Evolutionary conservation across 352 stramenopile species (phyloP), one percentile per base, ranked within the genome.

Genomic region (Phytophthora pisi): DNA sequence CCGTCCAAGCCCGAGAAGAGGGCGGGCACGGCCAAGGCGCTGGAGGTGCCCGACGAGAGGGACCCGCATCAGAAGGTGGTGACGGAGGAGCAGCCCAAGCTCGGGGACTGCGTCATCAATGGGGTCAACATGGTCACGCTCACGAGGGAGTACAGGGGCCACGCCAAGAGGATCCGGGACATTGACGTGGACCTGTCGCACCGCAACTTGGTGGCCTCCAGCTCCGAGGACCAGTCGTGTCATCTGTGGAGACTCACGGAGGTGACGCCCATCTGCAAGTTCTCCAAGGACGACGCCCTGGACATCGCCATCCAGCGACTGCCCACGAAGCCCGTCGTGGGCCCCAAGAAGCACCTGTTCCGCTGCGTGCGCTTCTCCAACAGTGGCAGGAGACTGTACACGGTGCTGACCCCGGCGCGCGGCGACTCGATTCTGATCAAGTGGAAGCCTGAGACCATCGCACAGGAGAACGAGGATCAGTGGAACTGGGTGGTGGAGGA

Each of bases 191-290:
- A 95, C 53, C 67, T 78, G 5, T 93, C 87, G 11, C 86, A 92
- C 61, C 88, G 88, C 42, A 93, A 95, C 59, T 61, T 93, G 13
- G 82, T 94, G 9, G 84, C 77, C 0, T 91, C 88, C 5, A 93
- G 81, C 57, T 90, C 86, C 1, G 86, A 94, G 42, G 88, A 92
- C 43, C 82, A 90, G 57, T 84, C 82, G 10, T 95, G 88, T 20
- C 88, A 95, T 58, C 31, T 95, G 38, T 95, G 88, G 88, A 77
- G 88, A 61, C 69, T 95, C 8, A 93, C 80, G 2, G 85, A 95
- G 61, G 55, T 81, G 10, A 77, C 68, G 11, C 68, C 83, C 15
- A 79, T 91, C 15, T 93, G 70, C 59, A 83, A 79, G 56, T 82
- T 95, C 51, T 92, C 83, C 16, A 91, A 91, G 65, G 84, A 92